Percentiles rank a stretch among this genome's conserved stretches.
These are phyloP conservation scores for Paratinospora sagittata DNA, from an alignment of 164 flowering plant genomes.

Conservation along the genomic window DNA sequence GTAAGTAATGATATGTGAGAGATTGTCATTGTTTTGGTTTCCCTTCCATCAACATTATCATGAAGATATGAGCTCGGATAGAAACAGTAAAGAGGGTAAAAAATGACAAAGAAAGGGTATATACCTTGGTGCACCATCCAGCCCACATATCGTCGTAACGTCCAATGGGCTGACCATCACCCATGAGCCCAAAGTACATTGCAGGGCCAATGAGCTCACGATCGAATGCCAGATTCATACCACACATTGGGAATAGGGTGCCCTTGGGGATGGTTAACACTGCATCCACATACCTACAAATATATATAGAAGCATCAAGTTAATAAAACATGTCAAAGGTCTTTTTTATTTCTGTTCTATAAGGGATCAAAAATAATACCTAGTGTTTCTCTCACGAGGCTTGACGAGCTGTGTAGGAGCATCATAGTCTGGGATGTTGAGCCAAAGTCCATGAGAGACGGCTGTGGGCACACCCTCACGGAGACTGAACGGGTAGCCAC, in stretches of 20 bases:
- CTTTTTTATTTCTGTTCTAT: not conserved
- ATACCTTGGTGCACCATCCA: constrained; percentile 83
- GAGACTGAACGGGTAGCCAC: constrained; percentile 84
- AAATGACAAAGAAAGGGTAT: not conserved
- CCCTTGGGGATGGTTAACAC: constrained; percentile 77
- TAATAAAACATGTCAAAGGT: not conserved
- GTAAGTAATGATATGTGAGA: not conserved
- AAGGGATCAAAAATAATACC: constrained; percentile 30
- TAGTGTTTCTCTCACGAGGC: constrained; percentile 69
- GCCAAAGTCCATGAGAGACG: constrained; percentile 82
- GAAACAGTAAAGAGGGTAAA: not conserved
- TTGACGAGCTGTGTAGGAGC: constrained; percentile 87
- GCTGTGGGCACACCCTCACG: constrained; percentile 77
- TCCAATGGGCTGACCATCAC: constrained; percentile 86
- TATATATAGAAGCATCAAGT: not conserved
- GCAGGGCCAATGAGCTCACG: constrained; percentile 78
- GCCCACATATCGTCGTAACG: constrained; percentile 90
- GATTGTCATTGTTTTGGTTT: not conserved
- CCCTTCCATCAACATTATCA: not conserved
- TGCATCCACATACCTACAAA: constrained; percentile 65
- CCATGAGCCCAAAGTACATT: constrained; percentile 85
- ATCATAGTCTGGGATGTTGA: constrained; percentile 81
- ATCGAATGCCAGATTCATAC: constrained; percentile 70
- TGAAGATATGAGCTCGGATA: not conserved
- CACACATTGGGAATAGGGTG: constrained; percentile 79